Evolutionary conservation across 2,329 filamentous ascomycete species (phyloP).

Genomic region (Nigrospora osmanthi): DNA sequence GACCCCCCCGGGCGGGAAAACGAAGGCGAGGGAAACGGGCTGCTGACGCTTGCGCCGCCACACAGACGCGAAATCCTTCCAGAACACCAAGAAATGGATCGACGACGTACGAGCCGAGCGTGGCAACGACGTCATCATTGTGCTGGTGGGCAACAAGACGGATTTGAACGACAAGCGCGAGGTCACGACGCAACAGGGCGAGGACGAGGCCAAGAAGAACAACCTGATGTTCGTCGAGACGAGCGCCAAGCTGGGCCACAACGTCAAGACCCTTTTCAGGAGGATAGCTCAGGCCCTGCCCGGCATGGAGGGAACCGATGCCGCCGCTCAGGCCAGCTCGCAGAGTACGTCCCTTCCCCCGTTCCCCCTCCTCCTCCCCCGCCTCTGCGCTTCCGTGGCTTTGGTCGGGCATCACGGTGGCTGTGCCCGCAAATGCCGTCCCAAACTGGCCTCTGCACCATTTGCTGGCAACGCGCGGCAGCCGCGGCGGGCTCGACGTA

Average conservation of each 20-base stretch:
- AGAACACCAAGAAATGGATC: slow-evolving; percentile 99
- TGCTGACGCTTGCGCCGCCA: slow-evolving; percentile 11
- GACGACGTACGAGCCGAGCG: slow-evolving; percentile 95
- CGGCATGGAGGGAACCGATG: slow-evolving; percentile 90
- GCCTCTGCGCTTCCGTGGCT: no score
- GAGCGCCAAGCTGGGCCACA: slow-evolving; percentile 94
- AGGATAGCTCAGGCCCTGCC: slow-evolving; percentile 96
- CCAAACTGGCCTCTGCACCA: no score
- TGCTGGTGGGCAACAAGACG: slow-evolving; percentile 97
- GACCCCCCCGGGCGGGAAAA: not conserved
- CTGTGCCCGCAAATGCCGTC: no score
- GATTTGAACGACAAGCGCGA: slow-evolving; percentile 97
- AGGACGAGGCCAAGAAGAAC: slow-evolving; percentile 97
- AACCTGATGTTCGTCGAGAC: slow-evolving; percentile 99
- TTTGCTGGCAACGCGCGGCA: no score
- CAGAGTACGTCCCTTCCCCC: slow-evolving; percentile 59
- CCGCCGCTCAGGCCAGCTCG: slow-evolving; percentile 61
- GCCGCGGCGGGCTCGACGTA: not conserved
- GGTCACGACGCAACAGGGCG: slow-evolving; percentile 91
- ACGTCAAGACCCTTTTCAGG: slow-evolving; percentile 95
- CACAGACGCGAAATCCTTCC: slow-evolving; percentile 84
- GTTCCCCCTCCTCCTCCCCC: no score
- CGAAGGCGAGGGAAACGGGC: not conserved
- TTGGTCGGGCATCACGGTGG: no score
- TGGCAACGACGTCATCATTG: slow-evolving; percentile 98